phyloP scores from a whole-genome alignment of 2,329 filamentous ascomycete genomes.

The Colletotrichum sidae region DNA sequence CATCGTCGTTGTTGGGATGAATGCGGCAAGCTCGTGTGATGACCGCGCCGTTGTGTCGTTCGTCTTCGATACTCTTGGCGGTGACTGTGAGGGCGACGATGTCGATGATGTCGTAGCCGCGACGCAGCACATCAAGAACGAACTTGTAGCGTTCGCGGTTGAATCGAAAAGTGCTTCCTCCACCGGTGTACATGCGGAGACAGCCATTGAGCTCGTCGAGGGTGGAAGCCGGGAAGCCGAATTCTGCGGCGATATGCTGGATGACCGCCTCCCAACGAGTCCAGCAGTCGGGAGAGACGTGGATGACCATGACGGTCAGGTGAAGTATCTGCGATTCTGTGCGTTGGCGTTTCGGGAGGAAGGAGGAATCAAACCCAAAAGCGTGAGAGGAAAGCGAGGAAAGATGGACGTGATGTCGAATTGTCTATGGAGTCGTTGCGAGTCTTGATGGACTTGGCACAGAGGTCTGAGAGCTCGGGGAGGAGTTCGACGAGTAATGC shows the following conservation, averaged over 20 bases:
- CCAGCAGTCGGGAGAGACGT: conserved; percentile 1
- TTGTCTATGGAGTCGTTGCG: too few relatives aligned
- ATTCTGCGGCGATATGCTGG: neutral
- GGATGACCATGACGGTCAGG: neutral
- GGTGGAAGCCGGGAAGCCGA: conserved; percentile 18
- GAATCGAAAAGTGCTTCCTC: conserved; percentile 24
- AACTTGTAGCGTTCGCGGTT: conserved; percentile 1
- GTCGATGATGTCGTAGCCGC: conserved; percentile 1
- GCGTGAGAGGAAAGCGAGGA: too few relatives aligned
- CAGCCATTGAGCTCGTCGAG: neutral
- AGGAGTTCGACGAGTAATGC: too few relatives aligned
- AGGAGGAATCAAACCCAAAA: neutral
- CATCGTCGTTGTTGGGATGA: neutral
- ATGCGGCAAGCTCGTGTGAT: conserved; percentile 7
- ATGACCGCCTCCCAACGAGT: neutral
- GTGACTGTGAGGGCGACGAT: conserved; percentile 25
- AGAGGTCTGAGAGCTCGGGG: too few relatives aligned
- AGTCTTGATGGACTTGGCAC: too few relatives aligned
- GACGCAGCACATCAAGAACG: conserved; percentile 16
- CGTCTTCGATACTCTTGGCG: neutral
- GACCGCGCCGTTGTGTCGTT: conserved; percentile 7
- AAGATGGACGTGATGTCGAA: too few relatives aligned
- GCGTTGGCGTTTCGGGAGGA: neutral
- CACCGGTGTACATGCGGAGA: conserved; percentile 5
- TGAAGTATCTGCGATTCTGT: neutral